A percentile compares a stretch with the other conserved stretches of the same genome.
Conservation (phyloP, 306 rosid species). For the Lupinus albus region DNA sequence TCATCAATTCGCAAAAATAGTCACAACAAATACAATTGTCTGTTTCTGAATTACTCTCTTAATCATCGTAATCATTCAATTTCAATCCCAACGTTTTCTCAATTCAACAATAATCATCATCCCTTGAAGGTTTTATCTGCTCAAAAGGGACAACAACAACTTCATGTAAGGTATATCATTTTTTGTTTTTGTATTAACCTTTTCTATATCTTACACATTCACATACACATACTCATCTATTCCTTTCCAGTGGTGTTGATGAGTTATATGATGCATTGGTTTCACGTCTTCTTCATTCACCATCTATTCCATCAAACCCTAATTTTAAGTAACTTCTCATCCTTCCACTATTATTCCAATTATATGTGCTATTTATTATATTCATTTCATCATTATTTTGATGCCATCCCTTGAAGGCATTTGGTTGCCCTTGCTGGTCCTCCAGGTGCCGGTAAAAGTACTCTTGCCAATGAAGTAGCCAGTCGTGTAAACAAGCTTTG, state of each 20-base stretch:
- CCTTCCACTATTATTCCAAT: not conserved
- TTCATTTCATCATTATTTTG: constrained; percentile 24
- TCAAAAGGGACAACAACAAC: no score
- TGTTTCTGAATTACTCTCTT: no score
- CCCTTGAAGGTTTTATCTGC: no score
- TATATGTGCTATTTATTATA: constrained; percentile 24
- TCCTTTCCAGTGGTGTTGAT: constrained; percentile 56
- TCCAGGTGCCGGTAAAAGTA: constrained; percentile 94
- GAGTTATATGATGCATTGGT: constrained; percentile 82
- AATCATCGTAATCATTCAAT: no score
- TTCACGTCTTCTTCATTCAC: constrained; percentile 57
- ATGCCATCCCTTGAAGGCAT: constrained; percentile 53
- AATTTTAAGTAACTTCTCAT: constrained; percentile 61
- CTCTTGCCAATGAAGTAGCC: constrained; percentile 74
- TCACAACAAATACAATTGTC: no score
- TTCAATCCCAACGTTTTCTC: no score
- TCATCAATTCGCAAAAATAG: no score
- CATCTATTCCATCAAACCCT: constrained; percentile 54
- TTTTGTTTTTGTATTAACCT: no score
- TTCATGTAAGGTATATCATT: no score
- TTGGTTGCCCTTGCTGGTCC: constrained; percentile 93
- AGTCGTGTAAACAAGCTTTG: constrained; percentile 71
- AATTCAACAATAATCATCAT: no score
- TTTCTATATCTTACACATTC: no score
- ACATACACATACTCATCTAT: no score